Base-by-base conservation (phyloP, 2,329 filamentous ascomycete genomes). In the Lasiodiplodia sp. region DNA sequence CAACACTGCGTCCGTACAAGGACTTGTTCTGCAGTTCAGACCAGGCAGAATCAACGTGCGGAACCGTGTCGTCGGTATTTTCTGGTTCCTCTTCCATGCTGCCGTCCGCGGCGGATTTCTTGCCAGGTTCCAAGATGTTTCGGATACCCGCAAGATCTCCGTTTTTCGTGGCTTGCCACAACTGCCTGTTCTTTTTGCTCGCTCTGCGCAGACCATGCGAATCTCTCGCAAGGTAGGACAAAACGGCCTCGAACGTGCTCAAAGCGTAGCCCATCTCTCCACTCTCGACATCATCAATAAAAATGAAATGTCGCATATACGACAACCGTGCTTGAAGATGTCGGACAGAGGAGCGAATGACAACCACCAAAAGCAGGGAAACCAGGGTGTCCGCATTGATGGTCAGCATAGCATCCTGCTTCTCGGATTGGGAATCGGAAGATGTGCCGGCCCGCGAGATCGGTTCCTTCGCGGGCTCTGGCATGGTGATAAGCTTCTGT, bases 291-390 rank as follows among this genome's bases (percentile, higher is more conserved):
- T 99, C 96, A 74, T 98, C 96, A 63, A 97, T 94, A 79, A 97
- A 99, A 72, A 97, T 96, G 76, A 97, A 99, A 75, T 97, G 93
- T 53, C 95, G 92, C 86, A 98, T 97, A 78, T 98, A 99, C n/a
- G 92, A 86, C 57, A 99, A 83, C 23, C 95, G 88, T 3, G 96
- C 94, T 74, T 97, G 93, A 10, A 99, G 84, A 79, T 97, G 91
- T 69, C 92, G 90, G 31, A 97, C 90, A 70, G 96, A 92, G 12
- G 95, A 93, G 71, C 95, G 88, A 70, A 99, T 98, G 12, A 99
- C 92, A 18, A 99, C 94, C 70, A 97, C 90, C 23, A 99, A 85
- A 16, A 99, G 85, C 69, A 99, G 83, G 0, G 96, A 97, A 2
- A 99, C 96, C 34, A 99, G 83, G 0, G 95, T 93, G 80, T 99